Evolutionary conservation across 2,329 filamentous ascomycete genomes (phyloP), one percentile per base, ranked within the genome.

Genomic region (Aureobasidium melanogenum): DNA sequence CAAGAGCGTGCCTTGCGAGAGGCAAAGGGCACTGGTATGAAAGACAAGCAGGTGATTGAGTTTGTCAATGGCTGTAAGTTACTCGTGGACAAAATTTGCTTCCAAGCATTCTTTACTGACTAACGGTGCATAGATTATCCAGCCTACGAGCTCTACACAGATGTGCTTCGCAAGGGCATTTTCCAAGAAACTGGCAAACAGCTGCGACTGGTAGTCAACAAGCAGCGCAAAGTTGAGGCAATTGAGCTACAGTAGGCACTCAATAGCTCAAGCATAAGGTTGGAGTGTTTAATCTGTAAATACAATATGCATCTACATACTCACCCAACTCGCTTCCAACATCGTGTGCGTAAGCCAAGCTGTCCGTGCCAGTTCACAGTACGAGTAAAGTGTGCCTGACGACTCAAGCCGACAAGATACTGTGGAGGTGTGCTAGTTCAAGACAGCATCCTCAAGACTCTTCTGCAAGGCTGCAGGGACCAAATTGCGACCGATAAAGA

Each of bases 21-120:
- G 8, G 75, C 80, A 24, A 88, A 82, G 65, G 90, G 88, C 1
- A 81, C 80, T 0, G 91, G 90, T 32, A 96, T 96, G 92, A 88
- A 84, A 1, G 86, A 89, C 66, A 87, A 90, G 61, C 83, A 93
- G 71, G 89, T 96, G 46, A 79, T 84, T 61, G 78, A 81, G 50
- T 96, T 96, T 72, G 88, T 89, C 17, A 82, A 87, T 70, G 84
- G 84, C 65, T 85, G 80, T 82, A 70, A 65, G 79, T 73, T 14
- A 6, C 4, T 39, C 9, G 4, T n/a, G 5, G 30, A 17, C 9
- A 24, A 2, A 3, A 3, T 17, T 28, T 2, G 14, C 48, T 38
- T 36, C 10, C 10, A 5, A 24, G n/a, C 3, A 5, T 19, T 9
- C n/a, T 38, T 26, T 26, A 10, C 32, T 38, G 48, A 51, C 19